A percentile compares a stretch with the other conserved stretches of the same genome.
phyloP scores from a whole-genome alignment of 1,284 basidiomycete species.

The Ustilago crameri region DNA sequence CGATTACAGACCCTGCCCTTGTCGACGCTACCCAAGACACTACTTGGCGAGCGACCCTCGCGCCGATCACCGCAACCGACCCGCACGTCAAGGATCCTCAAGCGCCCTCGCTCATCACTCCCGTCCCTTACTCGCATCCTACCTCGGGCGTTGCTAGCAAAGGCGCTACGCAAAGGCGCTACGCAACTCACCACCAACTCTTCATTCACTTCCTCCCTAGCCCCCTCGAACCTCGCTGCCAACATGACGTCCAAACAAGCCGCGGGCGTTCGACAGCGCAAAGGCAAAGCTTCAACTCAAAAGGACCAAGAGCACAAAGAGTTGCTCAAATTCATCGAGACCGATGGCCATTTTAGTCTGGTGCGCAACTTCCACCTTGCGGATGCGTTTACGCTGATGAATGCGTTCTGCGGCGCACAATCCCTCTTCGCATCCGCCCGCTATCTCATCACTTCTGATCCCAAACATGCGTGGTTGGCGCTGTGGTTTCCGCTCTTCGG shows the following conservation, averaged over 20 bases:
- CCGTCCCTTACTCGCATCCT: conserved; percentile 24
- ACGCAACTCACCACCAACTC: conserved; percentile 33
- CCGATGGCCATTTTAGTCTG: conserved; percentile 66
- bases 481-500: conserved; percentile 89
- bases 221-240: conserved; percentile 42
- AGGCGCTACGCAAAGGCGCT: conserved; percentile 35
- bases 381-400: conserved; percentile 99
- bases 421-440: conserved; percentile 92
- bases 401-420: conserved; percentile 96
- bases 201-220: conserved; percentile 27
- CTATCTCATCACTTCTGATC: conserved; percentile 84
- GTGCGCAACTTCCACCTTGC: conserved; percentile 92
- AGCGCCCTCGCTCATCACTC: conserved; percentile 41
- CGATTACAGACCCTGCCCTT: conserved; percentile 49
- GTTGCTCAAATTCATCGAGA: conserved; percentile 64
- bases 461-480: conserved; percentile 74
- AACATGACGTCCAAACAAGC: conserved; percentile 51
- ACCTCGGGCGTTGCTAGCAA: conserved; percentile 44
- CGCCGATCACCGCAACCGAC: conserved; percentile 17
- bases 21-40: conserved; percentile 28
- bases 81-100: conserved; percentile 23
- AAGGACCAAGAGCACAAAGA: conserved; percentile 14
- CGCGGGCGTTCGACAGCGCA: conserved; percentile 27
- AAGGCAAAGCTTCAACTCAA: conserved; percentile 4
- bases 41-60: conserved; percentile 24